Conservation (phyloP, 768 basidiomycete species). For the Lactifluus hygrophoroides region DNA sequence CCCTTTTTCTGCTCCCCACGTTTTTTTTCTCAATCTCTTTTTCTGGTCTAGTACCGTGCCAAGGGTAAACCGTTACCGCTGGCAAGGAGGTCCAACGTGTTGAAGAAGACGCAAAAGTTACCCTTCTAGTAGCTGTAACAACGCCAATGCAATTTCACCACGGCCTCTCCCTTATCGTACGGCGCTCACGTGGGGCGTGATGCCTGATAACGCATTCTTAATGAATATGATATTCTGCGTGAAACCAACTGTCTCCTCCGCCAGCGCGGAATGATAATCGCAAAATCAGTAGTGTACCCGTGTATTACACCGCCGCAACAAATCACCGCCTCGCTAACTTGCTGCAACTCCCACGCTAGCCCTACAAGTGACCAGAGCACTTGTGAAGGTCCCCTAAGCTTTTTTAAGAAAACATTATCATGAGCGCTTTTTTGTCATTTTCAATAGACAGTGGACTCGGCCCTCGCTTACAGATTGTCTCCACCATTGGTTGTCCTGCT, state of each 20-base stretch:
- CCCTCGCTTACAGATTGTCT: constrained; percentile 4
- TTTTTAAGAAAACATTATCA: too few species aligned
- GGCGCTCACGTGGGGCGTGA: not conserved
- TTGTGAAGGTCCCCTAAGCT: too few species aligned
- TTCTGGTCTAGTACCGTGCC: constrained; percentile 12
- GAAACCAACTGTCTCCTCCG: constrained; percentile 2
- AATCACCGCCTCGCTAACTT: not conserved
- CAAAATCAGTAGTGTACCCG: not conserved
- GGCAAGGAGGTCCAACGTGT: constrained; percentile 4
- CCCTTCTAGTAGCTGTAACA: constrained; percentile 15
- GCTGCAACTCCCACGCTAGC: not conserved
- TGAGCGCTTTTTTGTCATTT: constrained; percentile 1
- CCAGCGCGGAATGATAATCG: not conserved
- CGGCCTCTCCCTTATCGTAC: not conserved
- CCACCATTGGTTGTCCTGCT: not conserved
- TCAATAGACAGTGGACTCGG: not conserved
- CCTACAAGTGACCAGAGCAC: too few species aligned
- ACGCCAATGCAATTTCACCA: not conserved
- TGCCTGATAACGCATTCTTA: not conserved
- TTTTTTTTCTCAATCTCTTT: not conserved
- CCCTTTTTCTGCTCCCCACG: not conserved
- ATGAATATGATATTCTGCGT: constrained; percentile 7
- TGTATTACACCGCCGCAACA: not conserved
- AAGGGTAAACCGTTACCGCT: constrained; percentile 18
- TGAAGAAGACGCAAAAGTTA: constrained; percentile 19